Evolutionary conservation across 2,329 filamentous ascomycete genomes (phyloP), one percentile per base, ranked within the genome.

Genomic region (Phaeomoniella chlamydospora): DNA sequence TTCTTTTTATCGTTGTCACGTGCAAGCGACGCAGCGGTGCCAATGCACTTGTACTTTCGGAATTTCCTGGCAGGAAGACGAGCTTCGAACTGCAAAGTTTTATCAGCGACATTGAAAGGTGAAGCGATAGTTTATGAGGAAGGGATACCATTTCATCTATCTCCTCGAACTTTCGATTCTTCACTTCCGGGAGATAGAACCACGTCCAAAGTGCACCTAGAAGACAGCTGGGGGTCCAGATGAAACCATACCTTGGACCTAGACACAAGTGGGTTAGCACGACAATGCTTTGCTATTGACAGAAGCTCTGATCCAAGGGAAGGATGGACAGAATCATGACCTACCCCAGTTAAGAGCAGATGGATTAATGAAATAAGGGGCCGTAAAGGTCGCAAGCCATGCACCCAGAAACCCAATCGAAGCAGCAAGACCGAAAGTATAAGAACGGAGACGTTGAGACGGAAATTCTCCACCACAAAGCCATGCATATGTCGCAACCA

Each of bases 351-450:
- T 64, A 29, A 75, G 49, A 1, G 63, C 50, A 11, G 54, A 49
- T 0, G 67, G 65, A 42, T 74, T 74, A 51, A 75, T 74, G 44
- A 74, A 74, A 45, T 74, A 73, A 0, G 69, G 70, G 2, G 69
- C 68, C 0, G 70, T 74, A 43, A 73, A 74, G 0, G 67, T 71
- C 0, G 67, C 67, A 4, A 70, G 55, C 70, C 70, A 73, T 43
- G 69, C 69, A 2, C 66, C 63, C 6, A 72, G 54, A 49, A 74
- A 74, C 0, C 65, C 68, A 15, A 69, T 52, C 3, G 67, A 64
- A 0, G 68, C 64, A 1, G 70, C 69, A 2, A 69, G 47, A 29
- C 70, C 70, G 37, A 74, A 73, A 0, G 70, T 74, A 43, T 73
- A 67, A 0, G 62, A 67, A 10, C 70, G 64, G 5, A 74, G 57